These are phyloP conservation scores for Aspergillus asperescens DNA, from an alignment of 495 filamentous ascomycete species.

Conservation along the genomic window DNA sequence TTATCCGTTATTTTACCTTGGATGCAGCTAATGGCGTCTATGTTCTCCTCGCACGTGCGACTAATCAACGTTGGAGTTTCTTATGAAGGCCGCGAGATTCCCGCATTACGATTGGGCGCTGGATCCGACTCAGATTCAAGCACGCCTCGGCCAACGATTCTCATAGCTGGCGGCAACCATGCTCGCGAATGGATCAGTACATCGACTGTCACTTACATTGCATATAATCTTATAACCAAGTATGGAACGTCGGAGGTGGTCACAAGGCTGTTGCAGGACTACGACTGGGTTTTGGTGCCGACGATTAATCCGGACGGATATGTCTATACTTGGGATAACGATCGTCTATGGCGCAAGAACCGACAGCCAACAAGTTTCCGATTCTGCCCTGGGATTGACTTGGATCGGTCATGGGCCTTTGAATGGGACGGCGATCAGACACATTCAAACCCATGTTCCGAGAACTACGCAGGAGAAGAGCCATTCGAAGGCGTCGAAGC, in stretches of 20 bases:
- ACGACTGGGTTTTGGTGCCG: constrained; percentile 85
- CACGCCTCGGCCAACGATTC: constrained; percentile 63
- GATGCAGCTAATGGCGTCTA: constrained; percentile 82
- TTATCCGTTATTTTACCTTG: constrained; percentile 72
- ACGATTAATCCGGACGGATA: constrained; percentile 93
- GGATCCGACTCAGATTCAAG: constrained; percentile 40
- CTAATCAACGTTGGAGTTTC: constrained; percentile 72
- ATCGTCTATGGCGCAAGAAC: constrained; percentile 95
- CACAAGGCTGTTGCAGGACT: constrained; percentile 69
- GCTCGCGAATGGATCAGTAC: constrained; percentile 96
- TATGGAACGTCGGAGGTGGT: constrained; percentile 64
- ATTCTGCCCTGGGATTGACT: constrained; percentile 81
- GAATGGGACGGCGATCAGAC: constrained; percentile 70
- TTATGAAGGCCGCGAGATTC: constrained; percentile 82
- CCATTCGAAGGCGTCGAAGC: constrained; percentile 85
- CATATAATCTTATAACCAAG: constrained; percentile 80
- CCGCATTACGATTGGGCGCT: constrained; percentile 73
- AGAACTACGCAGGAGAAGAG: constrained; percentile 78
- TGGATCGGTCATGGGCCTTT: constrained; percentile 81
- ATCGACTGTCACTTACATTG: constrained; percentile 83
- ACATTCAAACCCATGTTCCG: constrained; percentile 79
- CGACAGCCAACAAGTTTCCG: constrained; percentile 75
- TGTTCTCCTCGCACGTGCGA: constrained; percentile 75
- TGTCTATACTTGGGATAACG: constrained; percentile 84
- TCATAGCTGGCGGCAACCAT: constrained; percentile 80